Evolutionary conservation across 2,329 filamentous ascomycete species (phyloP), one percentile per base, ranked within the genome.

Genomic region (Apiospora sp.): DNA sequence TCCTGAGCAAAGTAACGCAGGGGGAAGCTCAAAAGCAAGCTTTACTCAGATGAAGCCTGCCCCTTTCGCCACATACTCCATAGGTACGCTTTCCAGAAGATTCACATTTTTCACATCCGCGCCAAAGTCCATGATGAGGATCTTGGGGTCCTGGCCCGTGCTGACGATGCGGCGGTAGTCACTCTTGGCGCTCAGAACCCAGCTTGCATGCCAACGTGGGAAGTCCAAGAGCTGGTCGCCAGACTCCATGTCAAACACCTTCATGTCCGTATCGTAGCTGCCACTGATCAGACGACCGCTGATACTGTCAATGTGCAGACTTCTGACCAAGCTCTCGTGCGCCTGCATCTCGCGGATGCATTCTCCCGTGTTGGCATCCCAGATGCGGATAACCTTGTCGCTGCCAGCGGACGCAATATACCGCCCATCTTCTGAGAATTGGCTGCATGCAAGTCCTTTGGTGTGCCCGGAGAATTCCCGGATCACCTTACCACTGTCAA

Each of bases 121-220:
- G 43, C 91, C 96, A 84, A 98, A 99, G 84, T 99, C 96, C 87
- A 98, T 92, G 73, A 99, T 93, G 73, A 98, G 85, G 70, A 97
- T 95, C 80, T 97, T 92, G 46, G 95, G 93, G 79, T 98, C 95
- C 83, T 99, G 96, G 69, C 95, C 96, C 0, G 96, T 97, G 78
- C 94, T 96, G 74, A 99, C 94, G 75, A 99, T 96, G 74, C 96
- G 91, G 73, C 96, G 89, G 82, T 98, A 98, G 81, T 99, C 96
- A 75, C 94, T 95, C 87, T 98, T 98, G 70, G 96, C 96, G 75
- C 94, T 95, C 73, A 99, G 85, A 79, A 99, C 97, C 96, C 96
- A 99, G 83, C 94, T 97, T 14, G 93, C 92, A 73, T 98, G 97
- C 95, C 95, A 98, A 76, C 93, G 92, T n/a, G 95, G 93, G 78